These are phyloP conservation scores for Tetracentron sinense DNA, from an alignment of 164 flowering plant species.

Conservation along the genomic window DNA sequence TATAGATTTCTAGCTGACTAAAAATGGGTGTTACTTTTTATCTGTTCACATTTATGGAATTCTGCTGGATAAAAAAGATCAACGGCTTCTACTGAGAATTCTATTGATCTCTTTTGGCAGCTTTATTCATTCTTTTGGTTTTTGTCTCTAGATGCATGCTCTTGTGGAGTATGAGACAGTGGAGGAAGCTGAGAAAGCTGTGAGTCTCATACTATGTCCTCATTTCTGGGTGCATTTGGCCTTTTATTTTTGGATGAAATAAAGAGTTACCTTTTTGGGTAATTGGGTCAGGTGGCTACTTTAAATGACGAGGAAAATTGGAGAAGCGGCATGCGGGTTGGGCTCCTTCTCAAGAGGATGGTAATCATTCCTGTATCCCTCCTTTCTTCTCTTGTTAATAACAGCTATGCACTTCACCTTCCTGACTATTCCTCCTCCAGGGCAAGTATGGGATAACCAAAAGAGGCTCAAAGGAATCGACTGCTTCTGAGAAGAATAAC, in stretches of 20 bases:
- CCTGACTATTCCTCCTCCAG: constrained; percentile 22
- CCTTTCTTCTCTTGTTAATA: not conserved
- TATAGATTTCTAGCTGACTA: no score
- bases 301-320: constrained; percentile 78
- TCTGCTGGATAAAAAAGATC: not conserved
- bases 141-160: constrained; percentile 58
- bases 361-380: constrained; percentile 26
- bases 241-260: not conserved
- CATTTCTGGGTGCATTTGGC: not conserved
- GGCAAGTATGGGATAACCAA: constrained; percentile 41
- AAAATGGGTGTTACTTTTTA: not conserved
- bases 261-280: not conserved
- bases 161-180: constrained; percentile 82
- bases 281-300: constrained; percentile 52
- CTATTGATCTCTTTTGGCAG: no score
- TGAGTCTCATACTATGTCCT: constrained; percentile 33
- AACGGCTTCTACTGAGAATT: no score
- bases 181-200: constrained; percentile 91
- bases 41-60: not conserved
- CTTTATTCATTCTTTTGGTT: not conserved
- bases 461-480: constrained; percentile 40
- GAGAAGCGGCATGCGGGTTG: constrained; percentile 87
- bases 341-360: constrained; percentile 54
- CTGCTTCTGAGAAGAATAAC: constrained; percentile 40
- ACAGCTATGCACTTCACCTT: not conserved